Evolutionary conservation across 768 basidiomycete genomes (phyloP).

Genomic region (Inosperma sp.): DNA sequence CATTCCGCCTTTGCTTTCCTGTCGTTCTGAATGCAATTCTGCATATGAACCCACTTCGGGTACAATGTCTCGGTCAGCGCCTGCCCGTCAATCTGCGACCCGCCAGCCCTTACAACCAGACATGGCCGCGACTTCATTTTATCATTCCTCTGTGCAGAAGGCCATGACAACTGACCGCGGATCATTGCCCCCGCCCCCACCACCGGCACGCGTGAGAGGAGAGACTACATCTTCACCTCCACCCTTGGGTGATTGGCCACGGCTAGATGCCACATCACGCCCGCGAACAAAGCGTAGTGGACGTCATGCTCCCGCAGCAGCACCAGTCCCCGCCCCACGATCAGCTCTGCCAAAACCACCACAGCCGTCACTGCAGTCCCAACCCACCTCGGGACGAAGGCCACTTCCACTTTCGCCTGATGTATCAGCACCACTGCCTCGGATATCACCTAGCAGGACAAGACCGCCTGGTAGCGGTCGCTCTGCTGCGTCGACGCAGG

Average conservation of each 20-base stretch:
- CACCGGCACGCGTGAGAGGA: conserved; percentile 17
- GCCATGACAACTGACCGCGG: conserved; percentile 12
- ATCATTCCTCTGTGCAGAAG: conserved; percentile 24
- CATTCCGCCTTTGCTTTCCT: conserved; percentile 29
- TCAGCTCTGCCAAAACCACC: conserved; percentile 10
- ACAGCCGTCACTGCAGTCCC: background rate
- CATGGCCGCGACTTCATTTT: conserved; percentile 22
- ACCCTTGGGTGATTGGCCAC: conserved; percentile 55
- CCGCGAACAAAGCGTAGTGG: conserved; percentile 24
- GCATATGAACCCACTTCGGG: conserved; percentile 33
- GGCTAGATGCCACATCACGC: conserved; percentile 35
- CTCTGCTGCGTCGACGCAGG: conserved; percentile 21
- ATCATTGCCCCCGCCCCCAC: conserved; percentile 17
- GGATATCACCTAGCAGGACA: conserved; percentile 19
- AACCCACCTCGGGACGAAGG: background rate
- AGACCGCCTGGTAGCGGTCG: conserved; percentile 35
- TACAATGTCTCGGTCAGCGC: background rate
- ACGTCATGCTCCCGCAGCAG: conserved; percentile 6
- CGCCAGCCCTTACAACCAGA: too few species aligned
- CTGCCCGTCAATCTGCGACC: background rate
- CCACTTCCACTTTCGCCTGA: background rate
- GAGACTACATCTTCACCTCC: conserved; percentile 34
- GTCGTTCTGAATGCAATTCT: conserved; percentile 36
- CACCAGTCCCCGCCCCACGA: conserved; percentile 19
- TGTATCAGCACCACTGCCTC: conserved; percentile 8